Base-by-base conservation (phyloP, 2,329 filamentous ascomycete genomes). In the Monosporascus sp. region DNA sequence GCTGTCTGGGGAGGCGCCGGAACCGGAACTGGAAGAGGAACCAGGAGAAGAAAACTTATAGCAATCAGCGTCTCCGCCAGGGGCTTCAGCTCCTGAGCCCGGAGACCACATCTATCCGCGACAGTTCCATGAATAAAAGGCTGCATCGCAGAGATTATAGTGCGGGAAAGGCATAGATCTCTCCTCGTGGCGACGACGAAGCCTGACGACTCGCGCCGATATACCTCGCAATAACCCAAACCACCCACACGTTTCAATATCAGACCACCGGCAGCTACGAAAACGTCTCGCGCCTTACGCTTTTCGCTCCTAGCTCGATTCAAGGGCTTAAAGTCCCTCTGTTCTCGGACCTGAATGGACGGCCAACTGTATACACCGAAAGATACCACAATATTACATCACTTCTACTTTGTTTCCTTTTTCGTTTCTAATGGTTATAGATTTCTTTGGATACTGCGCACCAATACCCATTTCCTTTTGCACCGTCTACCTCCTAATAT, bases 51-150 rank as follows among this genome's bases (percentile, higher is more conserved):
- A 68, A 59, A 68, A 70, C 66, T 75, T 80, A 74, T 79, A 80
- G 72, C 79, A 80, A 72, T 80, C 76, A 68, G 68, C 75, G 71
- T 80, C 79, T 61, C 77, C 80, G 53, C 72, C 76, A 64, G 72
- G 72, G 66, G 70, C 63, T 65, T 71, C 72, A 57, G 70, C 69
- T 70, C 70, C 74, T 70, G 72, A 64, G 66, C 62, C 71, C 61
- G 74, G 72, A 70, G 75, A 77, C 74, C 76, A 68, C 63, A 70
- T 72, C 58, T 75, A 75, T 63, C 63, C 71, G 56, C 72, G 73
- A 61, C 71, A 73, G 59, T 68, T 70, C 54, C 67, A 67, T 56
- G 62, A 63, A 62, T 63, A 65, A 47, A 50, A 61, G 58, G 56
- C 52, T 54, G 48, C 54, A 55, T 49, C 49, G 51, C 52, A 47